These are phyloP conservation scores for Sicyos edulis DNA, from an alignment of 306 rosid species.

Conservation along the genomic window DNA sequence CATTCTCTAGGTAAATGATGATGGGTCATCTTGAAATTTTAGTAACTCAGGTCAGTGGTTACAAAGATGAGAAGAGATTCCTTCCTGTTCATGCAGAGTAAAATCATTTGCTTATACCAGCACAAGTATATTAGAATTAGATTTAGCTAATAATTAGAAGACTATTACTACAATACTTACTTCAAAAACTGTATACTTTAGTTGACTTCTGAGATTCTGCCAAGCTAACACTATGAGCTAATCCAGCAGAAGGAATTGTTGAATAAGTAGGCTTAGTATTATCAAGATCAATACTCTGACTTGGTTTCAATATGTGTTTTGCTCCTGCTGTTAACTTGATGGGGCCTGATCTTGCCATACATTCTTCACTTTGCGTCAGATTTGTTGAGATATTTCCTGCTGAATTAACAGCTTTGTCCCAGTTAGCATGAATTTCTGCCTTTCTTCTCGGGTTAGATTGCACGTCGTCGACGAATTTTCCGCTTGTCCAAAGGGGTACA, in stretches of 20 bases:
- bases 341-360: conserved; percentile 55
- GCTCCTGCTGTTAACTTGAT: conserved; percentile 67
- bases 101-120: not conserved
- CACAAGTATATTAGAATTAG: not conserved
- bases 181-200: conserved; percentile 63
- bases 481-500: conserved; percentile 28
- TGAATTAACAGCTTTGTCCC: conserved; percentile 31
- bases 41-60: not conserved
- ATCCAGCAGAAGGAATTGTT: conserved; percentile 39
- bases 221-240: conserved; percentile 41
- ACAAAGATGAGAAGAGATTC: not conserved
- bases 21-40: not conserved
- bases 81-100: conserved; percentile 8
- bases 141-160: not conserved
- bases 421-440: conserved; percentile 29
- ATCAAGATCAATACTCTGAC: conserved; percentile 44
- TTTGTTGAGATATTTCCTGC: conserved; percentile 29
- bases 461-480: conserved; percentile 31
- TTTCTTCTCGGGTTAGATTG: conserved; percentile 28
- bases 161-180: conserved; percentile 31
- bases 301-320: conserved; percentile 71
- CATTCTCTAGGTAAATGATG: not conserved
- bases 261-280: conserved; percentile 37
- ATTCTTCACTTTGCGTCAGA: conserved; percentile 34
- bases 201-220: conserved; percentile 52